Percentiles rank a stretch among this genome's conserved stretches.
Evolutionary conservation across 2,329 filamentous ascomycete species (phyloP).

Genomic region (Xylaria sp.): DNA sequence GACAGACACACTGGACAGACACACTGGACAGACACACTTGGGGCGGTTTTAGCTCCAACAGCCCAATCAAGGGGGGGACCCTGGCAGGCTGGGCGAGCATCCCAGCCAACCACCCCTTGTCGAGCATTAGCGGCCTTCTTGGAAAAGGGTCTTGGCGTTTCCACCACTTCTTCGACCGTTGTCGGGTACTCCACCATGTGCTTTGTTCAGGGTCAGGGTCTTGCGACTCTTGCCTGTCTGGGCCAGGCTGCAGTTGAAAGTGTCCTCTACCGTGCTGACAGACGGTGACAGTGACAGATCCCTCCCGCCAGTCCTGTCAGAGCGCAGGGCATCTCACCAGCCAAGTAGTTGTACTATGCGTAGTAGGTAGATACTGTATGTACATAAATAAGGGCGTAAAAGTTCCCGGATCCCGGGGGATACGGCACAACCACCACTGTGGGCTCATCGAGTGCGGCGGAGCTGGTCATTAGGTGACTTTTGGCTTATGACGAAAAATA

Average conservation of each 20-base stretch:
- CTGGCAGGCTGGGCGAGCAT: not conserved
- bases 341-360: not conserved
- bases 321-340: too few species aligned
- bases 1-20: not conserved
- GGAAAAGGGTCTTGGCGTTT: not conserved
- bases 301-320: not conserved
- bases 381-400: slow-evolving; percentile 3
- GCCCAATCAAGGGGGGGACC: not conserved
- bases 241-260: not conserved
- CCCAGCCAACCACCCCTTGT: not conserved
- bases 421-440: slow-evolving; percentile 19
- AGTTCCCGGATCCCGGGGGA: slow-evolving; percentile 8
- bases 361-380: not conserved
- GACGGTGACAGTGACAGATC: too few species aligned
- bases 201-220: not conserved
- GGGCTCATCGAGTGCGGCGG: slow-evolving; percentile 10
- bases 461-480: slow-evolving; percentile 14
- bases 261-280: not conserved
- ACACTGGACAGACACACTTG: not conserved
- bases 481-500: slow-evolving; percentile 16
- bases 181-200: not conserved
- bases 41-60: not conserved
- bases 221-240: too few species aligned
- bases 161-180: not conserved
- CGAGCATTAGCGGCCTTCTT: not conserved